These are phyloP conservation scores for Hypomyces rosellus DNA, from an alignment of 2,329 filamentous ascomycete species.

Conservation along the genomic window DNA sequence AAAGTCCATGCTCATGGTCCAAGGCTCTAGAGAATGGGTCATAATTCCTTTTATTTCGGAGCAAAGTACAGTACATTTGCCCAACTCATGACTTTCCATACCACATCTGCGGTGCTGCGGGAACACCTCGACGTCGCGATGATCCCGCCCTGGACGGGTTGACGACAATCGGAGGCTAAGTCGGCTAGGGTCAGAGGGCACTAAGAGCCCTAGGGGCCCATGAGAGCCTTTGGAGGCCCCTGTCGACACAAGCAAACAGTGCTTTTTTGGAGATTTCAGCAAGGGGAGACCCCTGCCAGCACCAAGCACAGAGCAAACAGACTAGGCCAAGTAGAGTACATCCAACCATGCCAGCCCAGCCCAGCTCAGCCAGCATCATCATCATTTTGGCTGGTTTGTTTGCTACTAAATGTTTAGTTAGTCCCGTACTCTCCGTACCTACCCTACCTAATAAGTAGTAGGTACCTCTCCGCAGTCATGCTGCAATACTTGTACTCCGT, in stretches of 20 bases:
- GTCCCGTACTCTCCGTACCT: no score
- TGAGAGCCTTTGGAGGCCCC: not conserved
- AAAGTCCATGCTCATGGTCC: no score
- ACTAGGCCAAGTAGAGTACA: no score
- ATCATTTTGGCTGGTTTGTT: no score
- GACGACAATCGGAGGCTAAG: conserved; percentile 1
- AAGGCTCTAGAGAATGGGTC: not conserved
- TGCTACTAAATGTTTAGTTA: not conserved
- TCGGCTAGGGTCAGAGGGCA: not conserved
- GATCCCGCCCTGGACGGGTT: conserved; percentile 4
- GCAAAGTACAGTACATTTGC: conserved; percentile 6
- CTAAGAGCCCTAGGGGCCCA: not conserved
- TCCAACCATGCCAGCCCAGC: no score
- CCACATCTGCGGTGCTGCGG: not conserved
- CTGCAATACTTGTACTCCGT: not conserved
- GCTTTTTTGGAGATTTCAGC: no score
- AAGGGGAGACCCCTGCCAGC: no score
- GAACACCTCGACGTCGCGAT: conserved; percentile 5
- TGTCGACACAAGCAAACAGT: no score
- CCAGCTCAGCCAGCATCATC: no score
- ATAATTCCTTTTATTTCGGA: conserved; percentile 8
- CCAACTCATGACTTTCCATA: not conserved
- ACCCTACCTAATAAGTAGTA: no score
- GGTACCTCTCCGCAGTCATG: no score
- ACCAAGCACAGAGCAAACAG: no score